Base-by-base conservation (phyloP, 768 basidiomycete species). In the Amanita polypyramis region DNA sequence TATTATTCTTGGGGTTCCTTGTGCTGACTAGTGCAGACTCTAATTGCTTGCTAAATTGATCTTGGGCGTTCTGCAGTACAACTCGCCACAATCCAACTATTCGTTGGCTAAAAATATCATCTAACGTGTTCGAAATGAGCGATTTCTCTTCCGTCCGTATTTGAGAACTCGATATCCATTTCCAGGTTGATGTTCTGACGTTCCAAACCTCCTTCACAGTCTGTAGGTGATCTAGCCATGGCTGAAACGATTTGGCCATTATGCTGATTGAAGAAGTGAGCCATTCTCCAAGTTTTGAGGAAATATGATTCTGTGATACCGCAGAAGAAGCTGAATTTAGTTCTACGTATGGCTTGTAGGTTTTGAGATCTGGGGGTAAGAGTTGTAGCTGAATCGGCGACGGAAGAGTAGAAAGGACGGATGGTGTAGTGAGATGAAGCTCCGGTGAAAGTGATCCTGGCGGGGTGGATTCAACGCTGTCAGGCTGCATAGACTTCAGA, bases 271-370 rank as follows among this genome's bases (percentile, higher is more conserved):
- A 77, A 23, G 73, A 69, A 29, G 61, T 56, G 59, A 88, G 81
- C 89, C 90, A 94, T 32, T 68, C 69, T 4, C 67, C 60, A 10
- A 90, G 61, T 47, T 72, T 77, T 14, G 68, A 60, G 15, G 60
- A 53, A 41, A 85, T 64, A 20, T 67, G 60, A 1, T 62, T 55
- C 37, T 67, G 68, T 3, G 75, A 61, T 19, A 82, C 62, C 2
- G 69, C 68, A 14, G 79, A 70, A 3, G 79, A 76, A 0, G 77
- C 61, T 0, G 86, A 79, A 7, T 71, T 66, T 5, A 82, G 65
- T 56, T 92, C 84, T 51, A 95, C 76, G 61, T 88, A 94, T 7
- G 93, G 93, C 56, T 82, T 87, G 63, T 93, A 96, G 4, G 76
- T 73, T 54, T 74, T 75, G 51, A 97, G 74, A 50, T 69, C 74